Evolutionary conservation across 352 stramenopile species (phyloP), one percentile per base, ranked within the genome.

Genomic region (Globisporangium nagaii): DNA sequence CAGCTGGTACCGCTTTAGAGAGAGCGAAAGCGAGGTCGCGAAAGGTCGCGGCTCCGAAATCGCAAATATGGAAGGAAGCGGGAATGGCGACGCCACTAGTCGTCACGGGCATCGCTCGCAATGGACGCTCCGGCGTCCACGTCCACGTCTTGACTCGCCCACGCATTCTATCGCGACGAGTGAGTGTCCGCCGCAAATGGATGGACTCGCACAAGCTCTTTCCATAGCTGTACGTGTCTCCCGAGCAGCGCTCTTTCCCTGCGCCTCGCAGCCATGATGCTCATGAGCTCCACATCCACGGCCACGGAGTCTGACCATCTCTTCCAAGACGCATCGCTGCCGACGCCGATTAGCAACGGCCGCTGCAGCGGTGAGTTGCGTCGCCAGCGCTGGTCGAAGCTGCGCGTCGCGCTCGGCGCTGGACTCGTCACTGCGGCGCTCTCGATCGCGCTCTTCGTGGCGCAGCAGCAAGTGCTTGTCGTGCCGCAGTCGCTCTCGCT

Each of bases 251-350:
- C 30, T 39, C 28, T 30, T 41, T 39, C 30, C 3, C 0, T 2
- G 19, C 39, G 34, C 10, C 12, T n/a, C 34, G 45, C n/a, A n/a
- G n/a, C n/a, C n/a, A 52, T 52, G 45, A 36, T 36, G n/a, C 45
- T 52, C 28, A 41, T 36, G 15, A 25, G 20, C 25, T 40, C 28
- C 1, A 25, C n/a, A n/a, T n/a, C 27, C 3, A 39, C 32, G 13
- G 28, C 45, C 7, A 24, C 28, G 25, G 45, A 52, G 5, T 30
- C 11, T 30, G 45, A 52, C 28, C 30, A n/a, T 10, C 45, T 52
- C n/a, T 52, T 30, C 32, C 45, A 28, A 10, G 34, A 31, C 7
- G 20, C 41, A 22, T 3, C 41, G 4, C 22, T 19, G 7, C 3
- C 41, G 11, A 34, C 24, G 19, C 9, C 35, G 2, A 36, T 8